Conservation (phyloP, 345 rosid genomes). For the Hibiscus tridactylites region DNA sequence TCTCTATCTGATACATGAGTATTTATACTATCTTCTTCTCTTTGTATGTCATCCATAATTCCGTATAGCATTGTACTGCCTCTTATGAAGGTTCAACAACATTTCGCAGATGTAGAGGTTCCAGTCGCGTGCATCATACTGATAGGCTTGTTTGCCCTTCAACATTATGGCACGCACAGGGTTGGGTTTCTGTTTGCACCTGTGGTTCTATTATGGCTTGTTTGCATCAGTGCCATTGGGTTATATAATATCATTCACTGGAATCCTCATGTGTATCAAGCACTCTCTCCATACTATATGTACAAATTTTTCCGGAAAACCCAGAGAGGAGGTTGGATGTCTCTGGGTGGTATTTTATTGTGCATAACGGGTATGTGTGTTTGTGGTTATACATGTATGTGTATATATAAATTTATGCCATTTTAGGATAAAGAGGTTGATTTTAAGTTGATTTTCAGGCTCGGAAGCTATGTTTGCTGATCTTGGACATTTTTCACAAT, state of each 20-base stretch:
- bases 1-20: neutral
- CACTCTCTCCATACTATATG: conserved; percentile 92
- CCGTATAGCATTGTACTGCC: neutral
- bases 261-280: conserved; percentile 84
- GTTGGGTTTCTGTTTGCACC: conserved; percentile 75
- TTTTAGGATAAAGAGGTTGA: neutral
- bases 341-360: conserved; percentile 87
- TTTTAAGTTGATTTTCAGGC: conserved; percentile 30
- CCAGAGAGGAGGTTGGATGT: conserved; percentile 88
- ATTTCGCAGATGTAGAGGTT: conserved; percentile 62
- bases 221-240: conserved; percentile 82
- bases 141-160: conserved; percentile 66
- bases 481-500: conserved; percentile 91
- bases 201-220: conserved; percentile 55
- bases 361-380: conserved; percentile 69
- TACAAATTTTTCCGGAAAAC: conserved; percentile 84
- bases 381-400: neutral
- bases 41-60: neutral
- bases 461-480: conserved; percentile 99
- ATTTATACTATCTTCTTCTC: neutral
- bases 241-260: conserved; percentile 75
- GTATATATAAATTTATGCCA: neutral
- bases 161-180: conserved; percentile 74
- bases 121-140: conserved; percentile 61
- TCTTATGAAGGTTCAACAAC: neutral